A percentile compares a stretch with the other conserved stretches of the same genome.
phyloP scores from a whole-genome alignment of 768 basidiomycete genomes.

The Daedaleopsis sinensis region DNA sequence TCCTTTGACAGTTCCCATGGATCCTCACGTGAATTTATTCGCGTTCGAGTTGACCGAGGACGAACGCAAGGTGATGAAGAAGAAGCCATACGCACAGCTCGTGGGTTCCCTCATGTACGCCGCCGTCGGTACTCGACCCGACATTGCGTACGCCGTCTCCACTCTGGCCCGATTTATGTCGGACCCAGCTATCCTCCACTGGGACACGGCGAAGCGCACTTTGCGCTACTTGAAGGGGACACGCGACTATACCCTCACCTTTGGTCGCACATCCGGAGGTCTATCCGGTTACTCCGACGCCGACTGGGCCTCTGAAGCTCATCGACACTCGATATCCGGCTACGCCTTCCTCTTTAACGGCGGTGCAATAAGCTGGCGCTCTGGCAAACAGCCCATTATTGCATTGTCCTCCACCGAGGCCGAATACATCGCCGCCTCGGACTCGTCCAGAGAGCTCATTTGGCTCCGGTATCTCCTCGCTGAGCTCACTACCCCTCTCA shows the following conservation, averaged over 20 bases:
- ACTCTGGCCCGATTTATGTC: too few species aligned
- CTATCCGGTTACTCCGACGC: background rate
- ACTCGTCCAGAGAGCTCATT: too few species aligned
- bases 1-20: constrained; percentile 29
- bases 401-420: background rate
- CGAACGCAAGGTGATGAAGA: constrained; percentile 11
- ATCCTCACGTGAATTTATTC: background rate
- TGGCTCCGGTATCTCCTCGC: too few species aligned
- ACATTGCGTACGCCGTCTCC: constrained; percentile 1
- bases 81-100: constrained; percentile 21
- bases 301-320: background rate
- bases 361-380: background rate
- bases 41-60: constrained; percentile 1
- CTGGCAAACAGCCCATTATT: background rate
- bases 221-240: too few species aligned
- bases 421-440: too few species aligned
- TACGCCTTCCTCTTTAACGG: background rate
- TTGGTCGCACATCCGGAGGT: too few species aligned
- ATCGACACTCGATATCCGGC: background rate
- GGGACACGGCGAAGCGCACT: too few species aligned
- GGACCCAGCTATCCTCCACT: too few species aligned
- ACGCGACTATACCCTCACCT: too few species aligned
- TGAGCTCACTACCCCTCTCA: too few species aligned
- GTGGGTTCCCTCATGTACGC: constrained; percentile 26
- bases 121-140: background rate